Percentiles rank a stretch among this genome's conserved stretches.
Conservation (phyloP, 2,329 filamentous ascomycete species). For the Pseudogymnoascus sp. region DNA sequence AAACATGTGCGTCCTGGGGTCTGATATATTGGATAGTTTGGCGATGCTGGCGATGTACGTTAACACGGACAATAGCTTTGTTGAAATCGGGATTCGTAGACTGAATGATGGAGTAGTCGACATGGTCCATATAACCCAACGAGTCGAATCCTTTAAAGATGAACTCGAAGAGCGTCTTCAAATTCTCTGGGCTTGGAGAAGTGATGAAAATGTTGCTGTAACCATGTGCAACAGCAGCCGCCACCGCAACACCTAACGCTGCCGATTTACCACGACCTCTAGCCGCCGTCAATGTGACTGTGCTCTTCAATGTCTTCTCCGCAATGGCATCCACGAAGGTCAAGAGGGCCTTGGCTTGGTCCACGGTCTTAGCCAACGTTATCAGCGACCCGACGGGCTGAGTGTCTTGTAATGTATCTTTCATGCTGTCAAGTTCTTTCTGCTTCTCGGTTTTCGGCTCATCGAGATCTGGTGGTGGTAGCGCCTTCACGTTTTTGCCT, state of each 20-base stretch:
- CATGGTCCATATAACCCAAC: constrained; percentile 85
- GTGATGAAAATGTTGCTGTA: constrained; percentile 99
- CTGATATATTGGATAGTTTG: constrained; percentile 99
- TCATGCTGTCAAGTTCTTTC: constrained; percentile 74
- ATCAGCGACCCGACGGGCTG: constrained; percentile 80
- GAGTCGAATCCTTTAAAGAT: constrained; percentile 98
- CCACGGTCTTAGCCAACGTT: constrained; percentile 77
- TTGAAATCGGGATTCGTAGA: constrained; percentile 98
- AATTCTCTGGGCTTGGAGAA: constrained; percentile 91
- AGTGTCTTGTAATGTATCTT: constrained; percentile 76
- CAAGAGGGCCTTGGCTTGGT: constrained; percentile 93
- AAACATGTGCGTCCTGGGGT: constrained; percentile 87
- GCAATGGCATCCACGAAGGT: constrained; percentile 95
- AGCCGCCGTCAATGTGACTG: constrained; percentile 85
- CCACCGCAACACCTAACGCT: constrained; percentile 86
- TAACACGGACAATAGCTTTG: constrained; percentile 95
- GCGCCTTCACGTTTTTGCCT: constrained; percentile 75
- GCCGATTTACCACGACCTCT: constrained; percentile 96
- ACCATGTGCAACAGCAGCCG: constrained; percentile 86
- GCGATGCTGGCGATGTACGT: constrained; percentile 86
- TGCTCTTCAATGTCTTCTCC: constrained; percentile 90
- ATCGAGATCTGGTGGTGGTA: constrained; percentile 68
- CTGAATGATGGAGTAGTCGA: constrained; percentile 96
- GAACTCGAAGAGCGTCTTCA: constrained; percentile 98
- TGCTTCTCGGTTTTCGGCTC: constrained; percentile 62